A percentile compares a stretch with the other conserved stretches of the same genome.
These are phyloP conservation scores for Tausonia pullulans DNA, from an alignment of 1,284 basidiomycete species.

Conservation along the genomic window DNA sequence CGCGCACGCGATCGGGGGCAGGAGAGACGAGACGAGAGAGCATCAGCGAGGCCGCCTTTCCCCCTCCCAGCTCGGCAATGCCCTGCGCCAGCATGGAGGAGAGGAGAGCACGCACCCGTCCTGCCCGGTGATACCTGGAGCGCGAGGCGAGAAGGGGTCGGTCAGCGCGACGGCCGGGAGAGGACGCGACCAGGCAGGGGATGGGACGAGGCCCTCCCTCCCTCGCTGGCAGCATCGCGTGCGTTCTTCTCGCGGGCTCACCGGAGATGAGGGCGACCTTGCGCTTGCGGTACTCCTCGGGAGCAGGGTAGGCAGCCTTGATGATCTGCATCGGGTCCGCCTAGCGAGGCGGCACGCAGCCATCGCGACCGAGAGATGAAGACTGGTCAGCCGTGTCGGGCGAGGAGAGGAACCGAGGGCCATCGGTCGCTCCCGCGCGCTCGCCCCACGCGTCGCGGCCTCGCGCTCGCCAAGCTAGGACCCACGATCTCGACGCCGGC, in stretches of 20 bases:
- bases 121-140: conserved; percentile 74
- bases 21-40: neutral
- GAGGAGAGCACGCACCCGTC: conserved; percentile 53
- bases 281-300: conserved; percentile 51
- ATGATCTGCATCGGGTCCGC: conserved; percentile 10
- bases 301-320: conserved; percentile 14
- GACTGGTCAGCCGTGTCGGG: no score
- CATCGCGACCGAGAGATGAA: no score
- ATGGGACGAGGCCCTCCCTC: neutral
- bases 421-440: no score
- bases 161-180: neutral
- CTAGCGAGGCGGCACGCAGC: neutral
- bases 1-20: neutral
- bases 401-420: no score
- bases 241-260: conserved; percentile 30
- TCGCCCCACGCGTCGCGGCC: no score
- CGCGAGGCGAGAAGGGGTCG: neutral
- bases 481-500: no score
- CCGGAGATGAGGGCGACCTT: conserved; percentile 83
- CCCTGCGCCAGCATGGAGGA: neutral
- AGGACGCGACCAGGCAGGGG: neutral
- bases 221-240: neutral
- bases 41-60: no score
- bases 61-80: neutral
- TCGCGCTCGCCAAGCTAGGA: no score